phyloP scores from a whole-genome alignment of 2,329 filamentous ascomycete genomes.

The Phaeoacremonium minimum region DNA sequence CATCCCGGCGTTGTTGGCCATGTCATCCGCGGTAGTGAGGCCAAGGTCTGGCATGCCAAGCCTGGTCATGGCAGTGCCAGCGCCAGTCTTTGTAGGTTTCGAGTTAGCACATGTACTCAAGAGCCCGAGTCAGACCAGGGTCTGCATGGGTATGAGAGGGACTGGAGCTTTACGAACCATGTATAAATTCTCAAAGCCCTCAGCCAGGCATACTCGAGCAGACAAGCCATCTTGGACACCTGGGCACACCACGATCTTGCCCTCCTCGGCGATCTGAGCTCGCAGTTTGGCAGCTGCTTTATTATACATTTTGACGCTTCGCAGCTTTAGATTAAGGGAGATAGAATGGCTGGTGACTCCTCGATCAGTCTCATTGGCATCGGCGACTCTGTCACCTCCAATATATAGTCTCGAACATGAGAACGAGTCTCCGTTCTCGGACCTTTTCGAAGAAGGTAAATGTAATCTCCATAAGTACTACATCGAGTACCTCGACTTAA shows the following conservation, averaged over 20 bases:
- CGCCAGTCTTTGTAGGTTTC: constrained; percentile 50
- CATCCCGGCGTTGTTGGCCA: constrained; percentile 60
- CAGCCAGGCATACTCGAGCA: constrained; percentile 55
- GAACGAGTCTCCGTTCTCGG: too few species aligned
- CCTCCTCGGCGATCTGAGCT: constrained; percentile 29
- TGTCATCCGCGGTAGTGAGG: constrained; percentile 57
- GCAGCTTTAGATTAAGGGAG: too few species aligned
- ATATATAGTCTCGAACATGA: too few species aligned
- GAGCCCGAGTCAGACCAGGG: background rate
- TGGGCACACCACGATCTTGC: constrained; percentile 50
- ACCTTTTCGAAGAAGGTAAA: too few species aligned
- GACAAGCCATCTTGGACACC: constrained; percentile 68
- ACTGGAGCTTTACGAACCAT: too few species aligned
- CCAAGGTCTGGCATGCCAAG: constrained; percentile 60
- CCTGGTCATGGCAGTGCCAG: constrained; percentile 54
- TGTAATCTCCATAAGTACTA: too few species aligned
- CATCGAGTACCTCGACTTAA: too few species aligned
- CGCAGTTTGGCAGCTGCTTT: constrained; percentile 29
- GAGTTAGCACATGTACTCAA: too few species aligned
- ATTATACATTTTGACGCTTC: constrained; percentile 19
- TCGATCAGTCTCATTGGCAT: too few species aligned
- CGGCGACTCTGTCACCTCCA: too few species aligned
- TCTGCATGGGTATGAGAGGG: background rate
- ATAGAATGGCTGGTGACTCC: too few species aligned
- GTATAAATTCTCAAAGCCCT: constrained; percentile 63